phyloP scores from a whole-genome alignment of 495 filamentous ascomycete species.

The Bombardia bombarda region DNA sequence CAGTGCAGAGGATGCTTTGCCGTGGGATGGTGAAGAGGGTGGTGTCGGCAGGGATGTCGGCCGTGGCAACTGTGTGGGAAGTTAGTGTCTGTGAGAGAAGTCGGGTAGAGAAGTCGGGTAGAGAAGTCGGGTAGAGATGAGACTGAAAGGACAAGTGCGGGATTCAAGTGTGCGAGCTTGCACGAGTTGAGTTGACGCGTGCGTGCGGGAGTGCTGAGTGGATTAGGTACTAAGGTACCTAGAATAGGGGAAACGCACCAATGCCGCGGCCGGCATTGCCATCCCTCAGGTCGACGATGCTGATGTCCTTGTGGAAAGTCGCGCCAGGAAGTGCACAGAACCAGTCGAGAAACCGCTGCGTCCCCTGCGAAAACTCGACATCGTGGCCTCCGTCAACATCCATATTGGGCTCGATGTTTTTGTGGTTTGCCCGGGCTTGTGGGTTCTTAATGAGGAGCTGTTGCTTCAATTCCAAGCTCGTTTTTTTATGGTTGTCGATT shows the following conservation, averaged over 20 bases:
- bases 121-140: too few relatives aligned
- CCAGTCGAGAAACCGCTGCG: slow-evolving; percentile 34
- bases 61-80: slow-evolving; percentile 27
- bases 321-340: slow-evolving; percentile 36
- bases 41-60: slow-evolving; percentile 36
- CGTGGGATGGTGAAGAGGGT: slow-evolving; percentile 42
- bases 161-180: too few relatives aligned
- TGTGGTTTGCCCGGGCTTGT: too few relatives aligned
- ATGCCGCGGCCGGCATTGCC: slow-evolving; percentile 37
- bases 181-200: too few relatives aligned
- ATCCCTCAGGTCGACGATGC: slow-evolving; percentile 33
- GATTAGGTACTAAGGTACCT: not conserved
- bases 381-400: slow-evolving; percentile 10
- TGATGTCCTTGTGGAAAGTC: slow-evolving; percentile 36
- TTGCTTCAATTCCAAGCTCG: too few relatives aligned
- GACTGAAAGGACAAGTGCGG: not conserved
- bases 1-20: slow-evolving; percentile 30
- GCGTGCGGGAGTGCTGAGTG: not conserved
- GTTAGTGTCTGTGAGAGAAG: too few relatives aligned
- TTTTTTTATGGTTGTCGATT: too few relatives aligned
- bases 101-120: too few relatives aligned
- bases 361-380: slow-evolving; percentile 22
- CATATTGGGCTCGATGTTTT: too few relatives aligned
- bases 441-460: too few relatives aligned
- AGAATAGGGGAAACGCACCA: slow-evolving; percentile 16